Conservation (phyloP, 2,329 filamentous ascomycete species). For the Ambrosiella cleistominuta region DNA sequence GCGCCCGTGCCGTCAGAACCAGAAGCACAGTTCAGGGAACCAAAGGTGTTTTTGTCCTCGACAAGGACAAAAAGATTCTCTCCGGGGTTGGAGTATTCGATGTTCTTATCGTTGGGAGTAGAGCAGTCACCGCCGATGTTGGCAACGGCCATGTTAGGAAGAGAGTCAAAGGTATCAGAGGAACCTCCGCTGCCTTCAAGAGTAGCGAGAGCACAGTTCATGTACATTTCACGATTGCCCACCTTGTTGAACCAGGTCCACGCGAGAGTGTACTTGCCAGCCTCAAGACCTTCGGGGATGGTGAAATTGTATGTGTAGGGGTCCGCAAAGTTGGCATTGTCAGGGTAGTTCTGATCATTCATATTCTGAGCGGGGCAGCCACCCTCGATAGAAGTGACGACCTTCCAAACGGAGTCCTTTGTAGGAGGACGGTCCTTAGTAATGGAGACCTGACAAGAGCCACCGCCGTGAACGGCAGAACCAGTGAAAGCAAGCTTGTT, state of each 20-base stretch:
- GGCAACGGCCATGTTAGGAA: conserved; percentile 56
- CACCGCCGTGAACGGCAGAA: conserved; percentile 68
- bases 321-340: conserved; percentile 24
- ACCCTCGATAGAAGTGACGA: conserved; percentile 74
- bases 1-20: neutral
- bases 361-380: conserved; percentile 54
- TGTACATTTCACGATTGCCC: conserved; percentile 92
- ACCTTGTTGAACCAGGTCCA: conserved; percentile 94
- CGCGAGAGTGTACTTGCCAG: conserved; percentile 63
- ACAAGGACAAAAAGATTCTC: conserved; percentile 32
- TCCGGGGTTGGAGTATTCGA: conserved; percentile 47
- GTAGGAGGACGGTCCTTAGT: conserved; percentile 59
- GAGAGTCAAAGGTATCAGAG: conserved; percentile 35
- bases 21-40: conserved; percentile 14
- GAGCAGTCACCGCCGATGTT: conserved; percentile 42
- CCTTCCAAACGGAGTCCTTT: conserved; percentile 57
- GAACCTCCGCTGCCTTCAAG: conserved; percentile 38
- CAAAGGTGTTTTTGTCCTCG: conserved; percentile 21
- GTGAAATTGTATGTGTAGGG: conserved; percentile 48
- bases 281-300: conserved; percentile 52
- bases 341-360: conserved; percentile 35
- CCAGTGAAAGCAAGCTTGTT: conserved; percentile 51
- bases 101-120: conserved; percentile 31
- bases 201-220: conserved; percentile 73
- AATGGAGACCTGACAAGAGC: conserved; percentile 77